These are phyloP conservation scores for Cladosporium oxysporum DNA, from an alignment of 2,329 filamentous ascomycete genomes.

Conservation along the genomic window DNA sequence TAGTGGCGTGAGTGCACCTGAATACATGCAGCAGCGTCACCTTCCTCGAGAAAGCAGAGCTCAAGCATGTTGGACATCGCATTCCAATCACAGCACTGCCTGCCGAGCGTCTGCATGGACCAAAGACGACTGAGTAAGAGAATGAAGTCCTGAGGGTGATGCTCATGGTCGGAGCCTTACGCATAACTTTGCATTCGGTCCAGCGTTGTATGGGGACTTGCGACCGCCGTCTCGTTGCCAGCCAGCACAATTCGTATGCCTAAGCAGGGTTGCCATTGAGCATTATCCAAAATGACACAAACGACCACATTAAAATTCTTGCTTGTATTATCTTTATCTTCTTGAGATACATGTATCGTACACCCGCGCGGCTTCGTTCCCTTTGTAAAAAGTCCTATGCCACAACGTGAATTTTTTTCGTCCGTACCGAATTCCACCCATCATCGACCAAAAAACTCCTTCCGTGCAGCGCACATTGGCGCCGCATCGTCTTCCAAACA, in stretches of 20 bases:
- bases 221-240: not conserved
- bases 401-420: conserved; percentile 2
- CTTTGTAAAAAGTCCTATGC: not conserved
- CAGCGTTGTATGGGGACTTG: not conserved
- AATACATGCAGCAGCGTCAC: too few species aligned
- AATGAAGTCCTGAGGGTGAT: not conserved
- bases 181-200: not conserved
- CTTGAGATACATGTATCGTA: conserved; percentile 10
- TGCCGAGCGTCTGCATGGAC: not conserved
- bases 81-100: not conserved
- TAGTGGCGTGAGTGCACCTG: too few species aligned
- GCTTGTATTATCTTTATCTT: conserved; percentile 5
- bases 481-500: conserved; percentile 1
- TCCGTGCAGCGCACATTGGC: not conserved
- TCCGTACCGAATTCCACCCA: not conserved
- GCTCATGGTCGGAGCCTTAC: not conserved
- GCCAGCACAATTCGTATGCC: too few species aligned
- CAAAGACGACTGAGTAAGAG: not conserved
- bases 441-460: conserved; percentile 2
- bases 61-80: too few species aligned
- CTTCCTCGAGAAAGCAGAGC: not conserved
- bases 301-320: not conserved
- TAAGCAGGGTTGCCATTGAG: not conserved
- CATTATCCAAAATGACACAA: not conserved
- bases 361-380: not conserved